Percentiles rank a stretch among this genome's conserved stretches.
Evolutionary conservation across 2,329 filamentous ascomycete species (phyloP).

Genomic region (Zasmidium angulare): DNA sequence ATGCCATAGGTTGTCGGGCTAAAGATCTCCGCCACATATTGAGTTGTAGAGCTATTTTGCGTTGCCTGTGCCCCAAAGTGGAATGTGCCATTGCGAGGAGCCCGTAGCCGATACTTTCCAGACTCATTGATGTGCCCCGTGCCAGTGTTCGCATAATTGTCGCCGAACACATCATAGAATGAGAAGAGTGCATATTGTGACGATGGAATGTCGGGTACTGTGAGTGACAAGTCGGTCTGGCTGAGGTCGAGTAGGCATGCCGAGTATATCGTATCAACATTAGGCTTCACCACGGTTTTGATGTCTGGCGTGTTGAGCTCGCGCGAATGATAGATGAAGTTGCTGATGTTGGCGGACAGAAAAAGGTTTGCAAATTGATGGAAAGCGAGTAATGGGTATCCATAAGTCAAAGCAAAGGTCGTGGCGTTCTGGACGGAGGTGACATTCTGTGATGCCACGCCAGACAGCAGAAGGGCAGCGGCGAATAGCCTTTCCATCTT

Average conservation of each 20-base stretch:
- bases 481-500: background rate
- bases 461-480: background rate
- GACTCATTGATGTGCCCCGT: conserved; percentile 7
- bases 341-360: conserved; percentile 9
- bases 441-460: background rate
- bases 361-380: conserved; percentile 11
- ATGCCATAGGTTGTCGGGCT: conserved; percentile 14
- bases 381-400: conserved; percentile 25
- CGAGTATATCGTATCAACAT: conserved; percentile 28
- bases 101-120: conserved; percentile 13
- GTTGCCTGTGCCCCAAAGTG: background rate
- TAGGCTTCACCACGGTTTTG: conserved; percentile 24
- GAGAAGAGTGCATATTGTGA: conserved; percentile 26
- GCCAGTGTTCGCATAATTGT: conserved; percentile 21
- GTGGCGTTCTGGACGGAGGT: conserved; percentile 18
- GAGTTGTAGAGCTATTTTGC: background rate
- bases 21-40: conserved; percentile 13
- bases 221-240: conserved; percentile 18
- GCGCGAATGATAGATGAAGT: conserved; percentile 13
- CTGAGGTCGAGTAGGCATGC: conserved; percentile 22
- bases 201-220: conserved; percentile 15
- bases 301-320: conserved; percentile 10
- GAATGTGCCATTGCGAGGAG: conserved; percentile 3
- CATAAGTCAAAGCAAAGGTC: conserved; percentile 22
- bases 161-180: conserved; percentile 20